phyloP scores from a whole-genome alignment of 2,329 filamentous ascomycete genomes.

The Cryoendolithus antarcticus region DNA sequence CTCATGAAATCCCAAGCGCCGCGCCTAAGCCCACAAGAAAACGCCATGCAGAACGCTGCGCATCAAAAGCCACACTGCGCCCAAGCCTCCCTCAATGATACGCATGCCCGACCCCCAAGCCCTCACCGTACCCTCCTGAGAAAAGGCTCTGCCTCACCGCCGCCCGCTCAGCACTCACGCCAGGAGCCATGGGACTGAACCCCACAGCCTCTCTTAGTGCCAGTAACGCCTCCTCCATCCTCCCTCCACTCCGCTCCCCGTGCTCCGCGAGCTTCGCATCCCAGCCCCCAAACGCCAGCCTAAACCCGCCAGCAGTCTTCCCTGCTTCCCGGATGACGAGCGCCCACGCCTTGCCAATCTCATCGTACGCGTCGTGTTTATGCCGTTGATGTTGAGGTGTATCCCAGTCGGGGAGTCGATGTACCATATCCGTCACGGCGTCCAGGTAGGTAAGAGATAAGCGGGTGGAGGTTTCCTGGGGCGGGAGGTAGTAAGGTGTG shows the following conservation, averaged over 20 bases:
- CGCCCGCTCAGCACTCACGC: constrained; percentile 24
- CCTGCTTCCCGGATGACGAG: constrained; percentile 81
- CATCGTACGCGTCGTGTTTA: constrained; percentile 92
- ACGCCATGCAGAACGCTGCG: no score
- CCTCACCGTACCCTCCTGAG: constrained; percentile 31
- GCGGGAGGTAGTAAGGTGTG: constrained; percentile 88
- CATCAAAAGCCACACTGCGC: no score
- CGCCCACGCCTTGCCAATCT: constrained; percentile 87
- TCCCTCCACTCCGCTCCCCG: constrained; percentile 73
- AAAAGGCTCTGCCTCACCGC: constrained; percentile 39
- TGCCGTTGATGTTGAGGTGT: constrained; percentile 78
- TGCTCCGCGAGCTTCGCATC: constrained; percentile 78
- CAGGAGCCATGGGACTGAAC: constrained; percentile 41
- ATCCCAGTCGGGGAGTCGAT: constrained; percentile 83
- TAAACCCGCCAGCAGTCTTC: constrained; percentile 82
- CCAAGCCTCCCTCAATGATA: no score
- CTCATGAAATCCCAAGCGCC: no score
- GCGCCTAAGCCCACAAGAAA: no score
- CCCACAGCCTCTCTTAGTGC: constrained; percentile 63
- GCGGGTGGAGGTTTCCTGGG: constrained; percentile 72
- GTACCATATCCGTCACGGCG: constrained; percentile 78
- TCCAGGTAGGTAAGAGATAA: constrained; percentile 80
- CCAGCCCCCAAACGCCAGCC: constrained; percentile 82
- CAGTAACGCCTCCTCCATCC: constrained; percentile 65
- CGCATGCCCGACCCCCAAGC: constrained; percentile 43